Conservation (phyloP, 257 asterid species). For the Salvia rosmarinus region DNA sequence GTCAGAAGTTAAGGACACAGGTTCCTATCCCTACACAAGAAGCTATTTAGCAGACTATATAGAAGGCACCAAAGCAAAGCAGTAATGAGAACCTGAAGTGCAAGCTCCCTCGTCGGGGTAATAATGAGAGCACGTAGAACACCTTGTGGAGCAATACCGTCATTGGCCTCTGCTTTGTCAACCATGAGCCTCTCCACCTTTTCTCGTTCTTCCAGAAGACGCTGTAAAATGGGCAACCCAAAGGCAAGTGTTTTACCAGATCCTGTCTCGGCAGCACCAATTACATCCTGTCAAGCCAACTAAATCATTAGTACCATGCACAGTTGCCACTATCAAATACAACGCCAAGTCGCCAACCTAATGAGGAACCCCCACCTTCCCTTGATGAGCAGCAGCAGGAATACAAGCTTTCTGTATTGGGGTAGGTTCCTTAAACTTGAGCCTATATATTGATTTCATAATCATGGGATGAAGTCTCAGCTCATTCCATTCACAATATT, state of each 20-base stretch:
- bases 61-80: conserved; percentile 19
- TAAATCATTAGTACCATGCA: conserved; percentile 34
- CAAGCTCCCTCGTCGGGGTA: conserved; percentile 98
- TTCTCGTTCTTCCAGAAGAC: conserved; percentile 88
- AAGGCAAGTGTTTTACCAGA: conserved; percentile 99
- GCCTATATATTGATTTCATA: conserved; percentile 77
- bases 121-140: conserved; percentile 83
- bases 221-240: conserved; percentile 93
- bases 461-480: conserved; percentile 88
- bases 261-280: conserved; percentile 99
- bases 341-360: conserved; percentile 25
- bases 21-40: conserved; percentile 2
- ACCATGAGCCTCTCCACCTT: conserved; percentile 60
- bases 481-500: conserved; percentile 83
- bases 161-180: conserved; percentile 60
- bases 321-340: conserved; percentile 24
- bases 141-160: conserved; percentile 57
- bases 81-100: conserved; percentile 71
- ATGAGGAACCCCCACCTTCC: conserved; percentile 68
- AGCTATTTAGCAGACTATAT: conserved; percentile 6
- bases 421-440: conserved; percentile 91
- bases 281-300: conserved; percentile 75
- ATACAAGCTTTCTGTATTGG: conserved; percentile 89
- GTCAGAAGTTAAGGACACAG: conserved; percentile 8
- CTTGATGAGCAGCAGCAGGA: conserved; percentile 98